Evolutionary conservation across 176 grass and related monocot genomes (phyloP), one percentile per base, ranked within the genome.

Genomic region (Aegilops bicornis): DNA sequence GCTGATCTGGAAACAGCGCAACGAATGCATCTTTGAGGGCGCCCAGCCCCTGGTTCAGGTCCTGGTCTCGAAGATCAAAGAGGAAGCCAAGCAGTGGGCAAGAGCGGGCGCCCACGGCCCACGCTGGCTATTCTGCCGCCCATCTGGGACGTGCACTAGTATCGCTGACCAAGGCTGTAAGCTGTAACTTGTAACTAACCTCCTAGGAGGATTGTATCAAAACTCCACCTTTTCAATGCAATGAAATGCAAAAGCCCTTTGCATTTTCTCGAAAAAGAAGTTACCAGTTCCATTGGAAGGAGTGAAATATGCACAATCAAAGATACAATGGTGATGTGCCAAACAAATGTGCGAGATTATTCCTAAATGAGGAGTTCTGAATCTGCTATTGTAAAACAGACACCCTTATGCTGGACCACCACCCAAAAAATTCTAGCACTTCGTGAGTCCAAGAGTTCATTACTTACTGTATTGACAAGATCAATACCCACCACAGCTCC

Each of bases 381-480:
- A 73, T 80, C 33, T 60, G 45, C 29, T 47, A 13, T 7, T 67
- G 67, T 32, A 85, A 76, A 66, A 12, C 9, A 58, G 4, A 75
- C 19, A 66, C 5, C 22, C 6, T 29, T 48, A 54, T 73, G 56
- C 16, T 59, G 2, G 19, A 83, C 15, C 29, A 88, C 22, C 19
- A 48, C 10, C 7, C 30, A 69, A 79, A 78, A 69, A 69, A 68
- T 69, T 30, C 7, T 43, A 70, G n/a, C 5, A 73, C 7, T 30
- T 79, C 7, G 63, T 59, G 60, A 39, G 16, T 37, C 23, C 32
- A 33, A 43, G 20, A 61, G 33, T 80, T 60, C 31, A 39, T 35
- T 48, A 76, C 69, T 87, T 95, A 98, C 95, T 82, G 82, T 87
- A 73, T 98, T 98, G 77, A 98, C 91, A 84, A 98, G 92, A 86